These are phyloP conservation scores for Colletotrichum musae DNA, from an alignment of 2,329 filamentous ascomycete genomes.

Conservation along the genomic window DNA sequence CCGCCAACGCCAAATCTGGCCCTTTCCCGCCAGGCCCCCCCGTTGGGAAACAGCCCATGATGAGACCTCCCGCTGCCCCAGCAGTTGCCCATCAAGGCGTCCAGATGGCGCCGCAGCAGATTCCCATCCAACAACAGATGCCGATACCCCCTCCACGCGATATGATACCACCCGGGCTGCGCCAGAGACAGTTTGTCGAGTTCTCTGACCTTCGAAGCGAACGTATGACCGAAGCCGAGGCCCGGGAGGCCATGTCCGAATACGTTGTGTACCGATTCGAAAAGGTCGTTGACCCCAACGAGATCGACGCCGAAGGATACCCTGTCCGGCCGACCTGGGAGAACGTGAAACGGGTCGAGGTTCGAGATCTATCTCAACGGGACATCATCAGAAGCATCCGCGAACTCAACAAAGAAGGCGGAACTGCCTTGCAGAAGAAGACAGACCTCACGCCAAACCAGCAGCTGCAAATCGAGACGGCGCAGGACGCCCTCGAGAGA, in stretches of 20 bases:
- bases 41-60: neutral
- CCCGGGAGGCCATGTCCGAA: slow-evolving; percentile 55
- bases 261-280: slow-evolving; percentile 60
- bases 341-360: slow-evolving; percentile 49
- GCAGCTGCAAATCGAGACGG: slow-evolving; percentile 59
- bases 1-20: neutral
- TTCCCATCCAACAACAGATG: slow-evolving; percentile 7
- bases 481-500: slow-evolving; percentile 51
- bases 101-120: slow-evolving; percentile 7
- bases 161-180: slow-evolving; percentile 40
- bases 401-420: slow-evolving; percentile 53
- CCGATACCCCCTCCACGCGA: slow-evolving; percentile 27
- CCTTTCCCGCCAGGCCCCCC: slow-evolving; percentile 7
- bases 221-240: slow-evolving; percentile 54
- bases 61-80: slow-evolving; percentile 1
- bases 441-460: slow-evolving; percentile 52
- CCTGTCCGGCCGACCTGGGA: slow-evolving; percentile 57
- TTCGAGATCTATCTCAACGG: slow-evolving; percentile 55
- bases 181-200: slow-evolving; percentile 40
- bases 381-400: slow-evolving; percentile 55
- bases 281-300: slow-evolving; percentile 51
- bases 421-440: slow-evolving; percentile 55
- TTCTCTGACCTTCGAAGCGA: slow-evolving; percentile 56
- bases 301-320: slow-evolving; percentile 54
- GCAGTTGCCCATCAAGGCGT: neutral